These are phyloP conservation scores for Carallia brachiata DNA, from an alignment of 345 rosid genomes.

Conservation along the genomic window DNA sequence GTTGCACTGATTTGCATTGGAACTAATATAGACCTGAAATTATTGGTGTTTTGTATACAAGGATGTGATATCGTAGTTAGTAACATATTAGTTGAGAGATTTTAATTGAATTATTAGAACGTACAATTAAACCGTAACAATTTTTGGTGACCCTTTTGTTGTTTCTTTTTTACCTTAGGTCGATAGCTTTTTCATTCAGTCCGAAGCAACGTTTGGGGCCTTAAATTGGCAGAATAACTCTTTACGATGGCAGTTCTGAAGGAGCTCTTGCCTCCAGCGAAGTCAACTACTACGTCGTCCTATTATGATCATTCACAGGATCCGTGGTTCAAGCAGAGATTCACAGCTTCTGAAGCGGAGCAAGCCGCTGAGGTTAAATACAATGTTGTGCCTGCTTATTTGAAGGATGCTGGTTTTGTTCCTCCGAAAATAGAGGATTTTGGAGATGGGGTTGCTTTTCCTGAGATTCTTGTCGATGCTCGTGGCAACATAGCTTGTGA, in stretches of 20 bases:
- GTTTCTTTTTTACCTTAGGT: not conserved
- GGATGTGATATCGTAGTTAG: too few species aligned
- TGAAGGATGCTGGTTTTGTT: constrained; percentile 69
- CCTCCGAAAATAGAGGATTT: constrained; percentile 84
- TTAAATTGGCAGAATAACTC: not conserved
- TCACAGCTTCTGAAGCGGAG: constrained; percentile 47
- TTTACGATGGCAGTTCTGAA: constrained; percentile 53
- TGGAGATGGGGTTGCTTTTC: constrained; percentile 97
- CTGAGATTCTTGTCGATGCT: constrained; percentile 95
- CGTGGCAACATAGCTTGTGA: constrained; percentile 86
- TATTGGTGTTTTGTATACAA: too few species aligned
- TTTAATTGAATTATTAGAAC: too few species aligned
- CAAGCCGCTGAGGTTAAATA: constrained; percentile 31
- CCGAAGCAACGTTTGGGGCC: not conserved
- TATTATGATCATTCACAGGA: constrained; percentile 82
- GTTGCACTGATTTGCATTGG: too few species aligned
- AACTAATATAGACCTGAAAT: too few species aligned
- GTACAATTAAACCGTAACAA: too few species aligned
- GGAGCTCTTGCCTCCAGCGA: constrained; percentile 68
- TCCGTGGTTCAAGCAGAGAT: constrained; percentile 89
- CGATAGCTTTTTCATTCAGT: not conserved
- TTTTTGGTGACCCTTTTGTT: too few species aligned
- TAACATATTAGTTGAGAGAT: too few species aligned
- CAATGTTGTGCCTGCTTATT: constrained; percentile 66
- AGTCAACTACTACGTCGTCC: constrained; percentile 43